Conservation (phyloP, 192 early-diverging fungal genomes). For the Coemansia sp. region DNA sequence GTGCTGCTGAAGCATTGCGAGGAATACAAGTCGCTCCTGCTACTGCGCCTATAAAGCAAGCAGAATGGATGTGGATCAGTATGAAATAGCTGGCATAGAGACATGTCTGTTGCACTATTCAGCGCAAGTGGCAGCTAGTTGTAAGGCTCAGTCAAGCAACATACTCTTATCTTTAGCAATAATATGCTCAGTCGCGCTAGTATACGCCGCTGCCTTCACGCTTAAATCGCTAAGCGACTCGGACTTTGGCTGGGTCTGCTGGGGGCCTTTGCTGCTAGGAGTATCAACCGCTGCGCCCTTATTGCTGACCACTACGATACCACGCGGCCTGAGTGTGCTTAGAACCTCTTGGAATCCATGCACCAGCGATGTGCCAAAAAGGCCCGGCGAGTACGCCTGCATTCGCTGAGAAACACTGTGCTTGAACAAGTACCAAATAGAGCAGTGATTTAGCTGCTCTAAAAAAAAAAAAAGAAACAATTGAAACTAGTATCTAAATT, state of each 20-base stretch:
- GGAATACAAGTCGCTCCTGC: too few relatives aligned
- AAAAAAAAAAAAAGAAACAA: not conserved
- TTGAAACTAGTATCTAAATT: not conserved
- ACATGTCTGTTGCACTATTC: not conserved
- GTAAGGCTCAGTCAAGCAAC: not conserved
- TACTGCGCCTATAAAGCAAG: not conserved
- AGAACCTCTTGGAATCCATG: conserved; percentile 10
- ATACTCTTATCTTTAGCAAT: not conserved
- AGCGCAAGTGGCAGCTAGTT: not conserved
- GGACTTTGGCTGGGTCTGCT: not conserved
- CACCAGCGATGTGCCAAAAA: conserved; percentile 15
- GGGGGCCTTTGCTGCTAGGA: not conserved
- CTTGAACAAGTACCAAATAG: not conserved
- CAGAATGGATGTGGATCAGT: not conserved
- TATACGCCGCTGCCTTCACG: not conserved
- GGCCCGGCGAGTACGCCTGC: conserved; percentile 20
- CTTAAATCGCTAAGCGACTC: not conserved
- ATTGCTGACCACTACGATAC: not conserved
- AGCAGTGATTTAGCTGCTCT: not conserved
- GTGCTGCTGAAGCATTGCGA: not conserved
- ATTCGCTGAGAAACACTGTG: conserved; percentile 8
- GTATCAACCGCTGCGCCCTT: not conserved
- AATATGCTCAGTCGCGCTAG: not conserved
- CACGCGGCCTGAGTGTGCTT: conserved; percentile 8
- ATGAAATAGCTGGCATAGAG: not conserved